Evolutionary conservation across 2,329 filamentous ascomycete species (phyloP), one percentile per base, ranked within the genome.

Genomic region (Graphilbum ipis-grandicollis): DNA sequence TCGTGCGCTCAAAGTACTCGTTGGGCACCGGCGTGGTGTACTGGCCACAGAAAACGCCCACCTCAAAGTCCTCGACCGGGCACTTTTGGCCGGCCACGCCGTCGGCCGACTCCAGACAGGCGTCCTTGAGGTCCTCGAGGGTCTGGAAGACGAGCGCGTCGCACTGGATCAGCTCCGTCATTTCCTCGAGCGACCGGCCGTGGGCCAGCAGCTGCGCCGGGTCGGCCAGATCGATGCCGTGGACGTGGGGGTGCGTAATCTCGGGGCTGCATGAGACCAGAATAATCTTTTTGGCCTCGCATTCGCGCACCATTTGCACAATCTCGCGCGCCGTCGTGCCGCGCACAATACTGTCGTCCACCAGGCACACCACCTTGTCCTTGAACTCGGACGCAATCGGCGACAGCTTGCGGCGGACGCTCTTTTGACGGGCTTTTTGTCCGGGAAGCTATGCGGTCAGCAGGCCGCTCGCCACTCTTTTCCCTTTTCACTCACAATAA

Each of bases 11-110:
- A 47, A 94, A 90, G 58, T 94, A 94, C 28, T 70, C 75, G 7
- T 75, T 68, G 1, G 78, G 71, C 2, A 94, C 79, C 0, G 74
- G 73, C 0, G 88, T 94, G 42, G 82, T 66, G 56, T 94, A 94
- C 44, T 75, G 73, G 33, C 88, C 88, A 50, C 76, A 84, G 60
- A 96, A 94, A 9, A 94, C 86, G 37, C 88, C 86, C 3, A 92
- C 75, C 52, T 96, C 88, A 46, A 94, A 94, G 39, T 78, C 65
- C 9, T 23, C 31, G 22, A 45, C 33, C 21, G 21, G 21, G 21
- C 21, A 23, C 14, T 36, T 15, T n/a, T n/a, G n/a, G n/a, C n/a
- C n/a, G 17, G 28, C 30, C 38, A 77, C 63, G 9, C 63, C 63
- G 47, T 56, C 53, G 42, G 73, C 75, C 4, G 82, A 68, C 46